phyloP scores from a whole-genome alignment of 2,329 filamentous ascomycete genomes.

The Colletotrichum gloeosporioides region DNA sequence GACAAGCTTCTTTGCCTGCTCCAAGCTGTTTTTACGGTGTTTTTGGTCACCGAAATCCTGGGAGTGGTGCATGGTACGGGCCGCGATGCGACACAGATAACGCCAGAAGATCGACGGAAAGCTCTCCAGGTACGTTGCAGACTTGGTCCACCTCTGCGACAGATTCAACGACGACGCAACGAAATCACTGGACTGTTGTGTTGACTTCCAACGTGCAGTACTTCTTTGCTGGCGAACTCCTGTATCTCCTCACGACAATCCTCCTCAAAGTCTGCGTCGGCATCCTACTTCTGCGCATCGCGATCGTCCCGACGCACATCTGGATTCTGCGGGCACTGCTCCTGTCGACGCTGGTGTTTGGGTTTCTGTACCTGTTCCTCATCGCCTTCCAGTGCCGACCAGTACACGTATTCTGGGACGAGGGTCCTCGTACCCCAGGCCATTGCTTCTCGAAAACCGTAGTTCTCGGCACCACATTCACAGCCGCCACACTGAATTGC shows the following conservation, averaged over 20 bases:
- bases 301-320: constrained; percentile 34
- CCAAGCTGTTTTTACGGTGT: constrained; percentile 29
- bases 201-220: constrained; percentile 22
- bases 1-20: constrained; percentile 34
- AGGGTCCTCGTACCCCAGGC: constrained; percentile 28
- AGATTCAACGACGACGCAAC: not conserved
- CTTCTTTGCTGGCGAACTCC: constrained; percentile 43
- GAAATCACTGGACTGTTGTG: not conserved
- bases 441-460: constrained; percentile 30
- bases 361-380: constrained; percentile 43
- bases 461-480: constrained; percentile 35
- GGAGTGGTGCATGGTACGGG: constrained; percentile 29
- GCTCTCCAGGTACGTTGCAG: constrained; percentile 30
- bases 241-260: constrained; percentile 38
- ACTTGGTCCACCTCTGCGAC: not conserved
- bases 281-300: constrained; percentile 44
- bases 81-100: constrained; percentile 23
- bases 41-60: constrained; percentile 19
- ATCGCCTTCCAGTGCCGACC: constrained; percentile 43
- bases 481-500: constrained; percentile 41
- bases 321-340: constrained; percentile 40
- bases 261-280: constrained; percentile 43
- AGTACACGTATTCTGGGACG: constrained; percentile 41
- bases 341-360: constrained; percentile 36
- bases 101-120: constrained; percentile 17